These are phyloP conservation scores for Pyricularia pennisetigena DNA, from an alignment of 2,329 filamentous ascomycete species.

Conservation along the genomic window DNA sequence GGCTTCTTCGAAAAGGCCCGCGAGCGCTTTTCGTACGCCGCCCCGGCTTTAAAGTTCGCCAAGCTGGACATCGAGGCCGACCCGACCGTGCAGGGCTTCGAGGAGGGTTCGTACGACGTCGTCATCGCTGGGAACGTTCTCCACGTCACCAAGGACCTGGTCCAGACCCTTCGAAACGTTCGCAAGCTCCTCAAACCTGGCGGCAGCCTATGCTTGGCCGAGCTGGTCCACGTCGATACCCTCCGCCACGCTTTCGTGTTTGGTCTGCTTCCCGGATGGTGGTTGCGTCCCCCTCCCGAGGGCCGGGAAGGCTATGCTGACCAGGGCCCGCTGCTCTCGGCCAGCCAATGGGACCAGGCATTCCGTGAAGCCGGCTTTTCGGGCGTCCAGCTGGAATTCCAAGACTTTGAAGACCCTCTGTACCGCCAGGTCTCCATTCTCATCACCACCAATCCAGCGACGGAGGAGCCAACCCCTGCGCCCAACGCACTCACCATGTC, in stretches of 20 bases:
- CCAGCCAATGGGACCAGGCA: constrained; percentile 4
- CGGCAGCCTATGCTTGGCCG: constrained; percentile 13
- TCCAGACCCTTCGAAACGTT: constrained; percentile 13
- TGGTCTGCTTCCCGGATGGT: constrained; percentile 21
- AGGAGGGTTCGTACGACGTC: constrained; percentile 15
- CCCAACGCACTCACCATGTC: background rate
- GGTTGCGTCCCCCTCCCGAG: constrained; percentile 12
- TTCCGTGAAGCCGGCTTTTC: constrained; percentile 6
- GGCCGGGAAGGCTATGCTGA: background rate
- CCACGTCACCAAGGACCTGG: constrained; percentile 17
- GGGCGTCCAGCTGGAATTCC: background rate
- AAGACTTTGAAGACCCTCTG: background rate
- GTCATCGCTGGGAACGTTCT: constrained; percentile 18
- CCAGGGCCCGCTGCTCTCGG: background rate
- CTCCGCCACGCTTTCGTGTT: constrained; percentile 12
- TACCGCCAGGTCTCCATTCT: background rate
- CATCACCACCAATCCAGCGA: background rate
- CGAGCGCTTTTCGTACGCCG: constrained; percentile 13
- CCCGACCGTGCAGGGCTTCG: constrained; percentile 17
- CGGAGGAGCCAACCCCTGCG: background rate
- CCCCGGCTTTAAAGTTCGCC: constrained; percentile 19
- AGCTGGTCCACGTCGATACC: constrained; percentile 6
- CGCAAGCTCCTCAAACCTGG: constrained; percentile 19
- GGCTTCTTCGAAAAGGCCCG: constrained; percentile 24
- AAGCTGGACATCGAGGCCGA: constrained; percentile 23